Evolutionary conservation across 2,329 filamentous ascomycete genomes (phyloP).

Genomic region (Teratosphaeria pseudoeucalypti): DNA sequence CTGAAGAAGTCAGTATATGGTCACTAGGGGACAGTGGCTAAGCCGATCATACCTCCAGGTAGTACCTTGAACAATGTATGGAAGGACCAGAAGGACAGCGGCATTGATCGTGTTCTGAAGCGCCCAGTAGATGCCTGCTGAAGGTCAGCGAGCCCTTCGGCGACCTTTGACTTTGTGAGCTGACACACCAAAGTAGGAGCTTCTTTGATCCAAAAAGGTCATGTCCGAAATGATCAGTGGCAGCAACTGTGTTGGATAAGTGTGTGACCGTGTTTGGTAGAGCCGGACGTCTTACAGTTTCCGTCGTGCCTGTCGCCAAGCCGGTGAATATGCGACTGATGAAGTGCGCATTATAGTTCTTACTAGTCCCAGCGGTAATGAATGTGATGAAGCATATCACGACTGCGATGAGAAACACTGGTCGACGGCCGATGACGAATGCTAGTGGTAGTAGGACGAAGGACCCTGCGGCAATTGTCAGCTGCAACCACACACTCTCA

Average conservation of each 20-base stretch:
- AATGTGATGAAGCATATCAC: constrained; percentile 24
- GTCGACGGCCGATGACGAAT: constrained; percentile 22
- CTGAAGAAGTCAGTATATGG: neutral
- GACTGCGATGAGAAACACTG: constrained; percentile 18
- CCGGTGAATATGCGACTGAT: constrained; percentile 26
- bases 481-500: neutral
- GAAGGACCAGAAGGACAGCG: constrained; percentile 25
- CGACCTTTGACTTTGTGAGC: neutral
- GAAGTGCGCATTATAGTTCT: constrained; percentile 28
- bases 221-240: constrained; percentile 32
- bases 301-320: constrained; percentile 30
- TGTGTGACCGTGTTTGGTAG: neutral
- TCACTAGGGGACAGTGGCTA: neutral
- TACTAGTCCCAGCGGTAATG: constrained; percentile 26
- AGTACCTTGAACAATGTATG: constrained; percentile 27
- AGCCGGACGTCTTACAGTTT: constrained; percentile 16
- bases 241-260: constrained; percentile 14
- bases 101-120: constrained; percentile 28
- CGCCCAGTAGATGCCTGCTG: constrained; percentile 27
- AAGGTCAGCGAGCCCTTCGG: neutral
- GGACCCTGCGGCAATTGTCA: neutral
- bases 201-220: constrained; percentile 32
- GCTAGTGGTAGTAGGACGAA: constrained; percentile 17
- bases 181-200: constrained; percentile 22
- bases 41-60: constrained; percentile 22